Conservation (phyloP, 768 basidiomycete genomes). For the Suillus subluteus region DNA sequence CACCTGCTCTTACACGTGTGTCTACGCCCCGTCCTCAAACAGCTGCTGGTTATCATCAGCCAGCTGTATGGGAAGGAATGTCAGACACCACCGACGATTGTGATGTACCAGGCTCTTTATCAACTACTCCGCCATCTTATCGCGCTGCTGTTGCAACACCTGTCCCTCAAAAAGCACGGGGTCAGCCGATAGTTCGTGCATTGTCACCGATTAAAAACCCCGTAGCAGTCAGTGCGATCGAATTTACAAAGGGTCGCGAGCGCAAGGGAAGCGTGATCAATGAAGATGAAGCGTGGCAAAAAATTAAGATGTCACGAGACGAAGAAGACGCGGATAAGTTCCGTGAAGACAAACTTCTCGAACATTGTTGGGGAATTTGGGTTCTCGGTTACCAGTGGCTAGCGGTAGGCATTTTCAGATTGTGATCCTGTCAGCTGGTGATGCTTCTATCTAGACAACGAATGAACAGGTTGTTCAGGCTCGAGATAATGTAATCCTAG, state of each 20-base stretch:
- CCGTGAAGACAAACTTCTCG: conserved; percentile 61
- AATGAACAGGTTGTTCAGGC: conserved; percentile 70
- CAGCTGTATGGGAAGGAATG: conserved; percentile 39
- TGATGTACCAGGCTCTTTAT: conserved; percentile 30
- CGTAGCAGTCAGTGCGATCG: conserved; percentile 19
- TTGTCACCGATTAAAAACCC: conserved; percentile 37
- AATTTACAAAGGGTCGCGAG: conserved; percentile 32
- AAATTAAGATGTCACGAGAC: conserved; percentile 69
- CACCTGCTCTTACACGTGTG: conserved; percentile 30
- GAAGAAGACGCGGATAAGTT: conserved; percentile 75
- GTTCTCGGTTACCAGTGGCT: conserved; percentile 72
- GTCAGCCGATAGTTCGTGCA: conserved; percentile 18
- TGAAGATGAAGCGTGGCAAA: conserved; percentile 79
- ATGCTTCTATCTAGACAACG: conserved; percentile 58
- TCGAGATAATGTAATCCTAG: conserved; percentile 65
- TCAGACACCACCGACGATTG: conserved; percentile 41
- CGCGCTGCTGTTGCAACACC: conserved; percentile 38
- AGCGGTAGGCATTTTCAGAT: conserved; percentile 50
- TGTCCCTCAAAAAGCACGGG: conserved; percentile 19
- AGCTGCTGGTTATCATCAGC: conserved; percentile 16
- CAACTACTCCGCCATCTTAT: conserved; percentile 55
- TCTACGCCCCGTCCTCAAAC: conserved; percentile 33
- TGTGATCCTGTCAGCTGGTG: conserved; percentile 20
- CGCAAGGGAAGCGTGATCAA: conserved; percentile 57
- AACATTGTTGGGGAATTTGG: conserved; percentile 81